A percentile compares a stretch with the other conserved stretches of the same genome.
Conservation (phyloP, 345 rosid species). For the Angophora floribunda region DNA sequence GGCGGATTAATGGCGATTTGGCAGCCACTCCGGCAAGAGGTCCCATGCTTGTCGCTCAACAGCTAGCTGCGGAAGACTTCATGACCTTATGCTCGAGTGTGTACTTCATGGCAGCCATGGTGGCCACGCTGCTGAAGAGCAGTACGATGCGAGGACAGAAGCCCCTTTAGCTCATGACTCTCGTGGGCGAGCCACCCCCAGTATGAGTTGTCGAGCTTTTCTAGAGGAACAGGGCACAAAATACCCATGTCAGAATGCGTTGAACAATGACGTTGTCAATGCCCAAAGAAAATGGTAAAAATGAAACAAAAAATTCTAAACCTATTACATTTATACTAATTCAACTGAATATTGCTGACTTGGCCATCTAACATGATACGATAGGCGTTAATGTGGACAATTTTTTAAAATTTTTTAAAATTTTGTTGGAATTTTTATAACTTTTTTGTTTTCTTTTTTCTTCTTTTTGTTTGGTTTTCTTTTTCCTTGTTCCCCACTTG, state of each 20-base stretch:
- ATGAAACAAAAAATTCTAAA: no score
- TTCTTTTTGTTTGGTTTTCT: neutral
- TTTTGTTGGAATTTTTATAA: no score
- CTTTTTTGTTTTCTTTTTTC: no score
- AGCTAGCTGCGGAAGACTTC: neutral
- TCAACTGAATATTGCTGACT: no score
- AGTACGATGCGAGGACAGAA: neutral
- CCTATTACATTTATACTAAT: no score
- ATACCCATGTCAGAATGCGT: neutral
- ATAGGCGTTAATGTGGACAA: no score
- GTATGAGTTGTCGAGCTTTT: neutral
- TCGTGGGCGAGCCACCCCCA: neutral
- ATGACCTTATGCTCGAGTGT: neutral
- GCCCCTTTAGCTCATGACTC: neutral
- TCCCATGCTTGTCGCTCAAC: neutral
- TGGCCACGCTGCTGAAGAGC: neutral
- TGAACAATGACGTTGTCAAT: neutral
- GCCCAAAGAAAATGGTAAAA: neutral
- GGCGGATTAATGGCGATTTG: neutral
- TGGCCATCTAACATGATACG: rapidly evolving
- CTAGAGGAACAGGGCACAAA: neutral
- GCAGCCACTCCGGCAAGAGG: neutral
- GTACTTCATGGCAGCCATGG: neutral
- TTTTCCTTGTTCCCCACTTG: no score
- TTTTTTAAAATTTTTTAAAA: no score